A percentile compares a stretch with the other conserved stretches of the same genome.
Evolutionary conservation across 768 basidiomycete genomes (phyloP).

Genomic region (Termitomyces sp.): DNA sequence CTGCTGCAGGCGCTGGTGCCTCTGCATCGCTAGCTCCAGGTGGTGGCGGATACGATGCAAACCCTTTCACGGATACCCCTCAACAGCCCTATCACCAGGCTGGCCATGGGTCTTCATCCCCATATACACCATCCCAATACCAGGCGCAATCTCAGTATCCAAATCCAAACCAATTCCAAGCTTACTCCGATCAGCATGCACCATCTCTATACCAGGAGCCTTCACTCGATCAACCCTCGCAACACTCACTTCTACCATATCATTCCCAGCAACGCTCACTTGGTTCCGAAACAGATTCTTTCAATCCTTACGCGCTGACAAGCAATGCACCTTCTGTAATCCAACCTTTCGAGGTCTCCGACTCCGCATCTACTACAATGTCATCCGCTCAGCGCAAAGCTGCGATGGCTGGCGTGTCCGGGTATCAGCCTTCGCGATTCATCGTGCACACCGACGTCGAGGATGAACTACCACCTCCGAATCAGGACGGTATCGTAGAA

Average conservation of each 20-base stretch:
- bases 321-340: conserved; percentile 15
- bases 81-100: conserved; percentile 13
- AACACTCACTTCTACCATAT: conserved; percentile 15
- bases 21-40: conserved; percentile 9
- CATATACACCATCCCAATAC: neutral
- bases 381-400: conserved; percentile 50
- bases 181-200: conserved; percentile 17
- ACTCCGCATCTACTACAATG: conserved; percentile 17
- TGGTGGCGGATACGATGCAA: conserved; percentile 7
- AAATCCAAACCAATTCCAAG: conserved; percentile 8
- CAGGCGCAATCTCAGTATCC: conserved; percentile 6
- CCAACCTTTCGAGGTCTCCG: conserved; percentile 18
- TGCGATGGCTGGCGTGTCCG: conserved; percentile 41
- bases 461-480: conserved; percentile 39
- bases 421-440: conserved; percentile 46
- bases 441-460: conserved; percentile 69
- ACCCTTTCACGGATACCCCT: conserved; percentile 23
- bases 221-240: conserved; percentile 9
- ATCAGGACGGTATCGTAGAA: conserved; percentile 55
- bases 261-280: conserved; percentile 18
- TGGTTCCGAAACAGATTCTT: conserved; percentile 19
- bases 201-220: conserved; percentile 17
- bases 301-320: conserved; percentile 18
- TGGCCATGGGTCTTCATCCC: conserved; percentile 7
- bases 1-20: conserved; percentile 15